Conservation (phyloP, 2,329 filamentous ascomycete species). For the Fusarium zealandicum region DNA sequence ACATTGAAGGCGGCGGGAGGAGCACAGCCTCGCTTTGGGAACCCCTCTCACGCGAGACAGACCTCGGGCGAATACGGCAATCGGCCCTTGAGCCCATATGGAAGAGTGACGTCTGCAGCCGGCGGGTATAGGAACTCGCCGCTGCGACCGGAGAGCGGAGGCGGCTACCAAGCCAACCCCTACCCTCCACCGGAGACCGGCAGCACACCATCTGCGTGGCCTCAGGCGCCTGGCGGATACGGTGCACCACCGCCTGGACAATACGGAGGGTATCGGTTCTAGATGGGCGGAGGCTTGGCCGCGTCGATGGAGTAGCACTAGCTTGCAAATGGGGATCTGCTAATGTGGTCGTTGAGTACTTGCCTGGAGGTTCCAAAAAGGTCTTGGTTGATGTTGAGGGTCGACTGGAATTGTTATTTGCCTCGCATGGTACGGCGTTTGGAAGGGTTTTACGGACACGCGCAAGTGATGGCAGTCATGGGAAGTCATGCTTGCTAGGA, state of each 20-base stretch:
- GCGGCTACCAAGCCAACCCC: slow-evolving; percentile 39
- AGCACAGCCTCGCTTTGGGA: slow-evolving; percentile 46
- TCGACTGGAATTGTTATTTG: slow-evolving; percentile 31
- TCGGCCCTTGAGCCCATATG: slow-evolving; percentile 59
- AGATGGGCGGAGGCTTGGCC: neutral
- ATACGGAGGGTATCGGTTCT: slow-evolving; percentile 49
- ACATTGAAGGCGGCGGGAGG: slow-evolving; percentile 59
- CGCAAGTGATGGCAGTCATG: slow-evolving; percentile 24
- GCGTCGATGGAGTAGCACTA: neutral
- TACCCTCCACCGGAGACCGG: slow-evolving; percentile 43
- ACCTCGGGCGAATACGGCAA: slow-evolving; percentile 53
- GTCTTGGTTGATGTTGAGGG: slow-evolving; percentile 30
- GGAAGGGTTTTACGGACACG: slow-evolving; percentile 30
- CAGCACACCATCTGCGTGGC: slow-evolving; percentile 40
- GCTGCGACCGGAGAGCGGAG: slow-evolving; percentile 55
- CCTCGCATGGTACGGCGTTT: slow-evolving; percentile 43
- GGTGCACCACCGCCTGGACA: slow-evolving; percentile 46
- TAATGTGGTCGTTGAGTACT: slow-evolving; percentile 18
- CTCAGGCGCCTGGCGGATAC: slow-evolving; percentile 42
- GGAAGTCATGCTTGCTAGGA: slow-evolving; percentile 30
- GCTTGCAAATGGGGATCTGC: slow-evolving; percentile 13
- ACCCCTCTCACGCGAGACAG: slow-evolving; percentile 50
- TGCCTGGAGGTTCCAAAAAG: slow-evolving; percentile 13
- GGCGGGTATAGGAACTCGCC: slow-evolving; percentile 61
- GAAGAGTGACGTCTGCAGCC: slow-evolving; percentile 49